Conservation (phyloP, 345 rosid genomes). For the Rhodamnia rubescens region DNA sequence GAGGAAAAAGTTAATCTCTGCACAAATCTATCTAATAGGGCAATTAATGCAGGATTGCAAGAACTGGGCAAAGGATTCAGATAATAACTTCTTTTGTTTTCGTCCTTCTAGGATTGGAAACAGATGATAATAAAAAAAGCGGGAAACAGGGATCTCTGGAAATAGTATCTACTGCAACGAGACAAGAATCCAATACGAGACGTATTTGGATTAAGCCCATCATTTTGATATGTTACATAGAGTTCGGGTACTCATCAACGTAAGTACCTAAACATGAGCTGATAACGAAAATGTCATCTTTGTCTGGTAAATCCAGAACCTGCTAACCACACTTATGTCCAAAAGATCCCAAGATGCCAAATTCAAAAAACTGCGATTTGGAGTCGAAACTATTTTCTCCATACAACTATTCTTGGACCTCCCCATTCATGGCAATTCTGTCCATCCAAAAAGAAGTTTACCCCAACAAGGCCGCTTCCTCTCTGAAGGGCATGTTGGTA, state of each 20-base stretch:
- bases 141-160: background rate
- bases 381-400: background rate
- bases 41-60: background rate
- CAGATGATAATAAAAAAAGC: background rate
- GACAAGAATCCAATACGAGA: background rate
- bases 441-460: background rate
- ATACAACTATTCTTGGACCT: background rate
- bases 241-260: background rate
- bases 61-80: background rate
- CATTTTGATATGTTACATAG: background rate
- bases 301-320: background rate
- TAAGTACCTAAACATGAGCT: background rate
- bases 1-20: background rate
- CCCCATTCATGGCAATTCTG: background rate
- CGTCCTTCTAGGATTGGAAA: background rate
- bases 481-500: background rate
- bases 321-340: background rate
- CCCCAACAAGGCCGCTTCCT: background rate
- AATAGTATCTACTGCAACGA: background rate
- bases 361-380: background rate
- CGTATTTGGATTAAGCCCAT: background rate
- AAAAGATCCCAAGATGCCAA: background rate
- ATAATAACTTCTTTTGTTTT: background rate
- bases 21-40: background rate
- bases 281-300: background rate